These are phyloP conservation scores for Nemania serpens DNA, from an alignment of 2,329 filamentous ascomycete genomes.

Conservation along the genomic window DNA sequence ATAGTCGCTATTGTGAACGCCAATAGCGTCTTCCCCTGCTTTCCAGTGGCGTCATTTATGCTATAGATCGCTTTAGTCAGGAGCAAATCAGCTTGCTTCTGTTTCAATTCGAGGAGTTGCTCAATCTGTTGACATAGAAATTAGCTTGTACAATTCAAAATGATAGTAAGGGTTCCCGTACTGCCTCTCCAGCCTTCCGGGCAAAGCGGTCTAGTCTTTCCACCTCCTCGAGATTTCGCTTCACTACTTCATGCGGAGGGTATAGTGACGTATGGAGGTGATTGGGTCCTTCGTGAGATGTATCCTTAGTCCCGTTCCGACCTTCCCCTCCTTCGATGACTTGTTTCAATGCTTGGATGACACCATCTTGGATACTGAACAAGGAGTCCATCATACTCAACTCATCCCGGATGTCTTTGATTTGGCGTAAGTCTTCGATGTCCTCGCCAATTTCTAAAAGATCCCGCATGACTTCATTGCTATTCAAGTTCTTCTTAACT, in stretches of 20 bases:
- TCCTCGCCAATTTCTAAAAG: neutral
- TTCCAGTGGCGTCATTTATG: neutral
- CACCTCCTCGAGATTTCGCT: neutral
- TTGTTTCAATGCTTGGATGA: neutral
- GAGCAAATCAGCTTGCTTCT: conserved; percentile 1
- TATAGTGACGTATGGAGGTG: neutral
- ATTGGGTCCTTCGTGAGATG: neutral
- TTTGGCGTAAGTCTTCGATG: neutral
- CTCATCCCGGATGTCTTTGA: conserved; percentile 1
- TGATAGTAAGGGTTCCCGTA: neutral
- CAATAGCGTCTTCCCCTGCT: neutral
- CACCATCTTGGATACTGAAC: neutral
- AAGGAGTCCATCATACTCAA: neutral
- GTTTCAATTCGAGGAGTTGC: neutral
- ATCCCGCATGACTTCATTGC: neutral
- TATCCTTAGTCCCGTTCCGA: neutral
- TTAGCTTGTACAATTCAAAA: neutral
- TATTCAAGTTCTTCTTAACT: neutral
- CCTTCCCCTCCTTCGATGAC: neutral
- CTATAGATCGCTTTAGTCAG: neutral
- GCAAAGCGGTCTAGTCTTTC: neutral
- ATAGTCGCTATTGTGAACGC: neutral
- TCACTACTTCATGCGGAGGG: neutral
- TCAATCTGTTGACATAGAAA: neutral
- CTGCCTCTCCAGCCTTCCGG: neutral